Evolutionary conservation across 106 monocot genomes (phyloP).

Genomic region (Dendrobium catenatum): DNA sequence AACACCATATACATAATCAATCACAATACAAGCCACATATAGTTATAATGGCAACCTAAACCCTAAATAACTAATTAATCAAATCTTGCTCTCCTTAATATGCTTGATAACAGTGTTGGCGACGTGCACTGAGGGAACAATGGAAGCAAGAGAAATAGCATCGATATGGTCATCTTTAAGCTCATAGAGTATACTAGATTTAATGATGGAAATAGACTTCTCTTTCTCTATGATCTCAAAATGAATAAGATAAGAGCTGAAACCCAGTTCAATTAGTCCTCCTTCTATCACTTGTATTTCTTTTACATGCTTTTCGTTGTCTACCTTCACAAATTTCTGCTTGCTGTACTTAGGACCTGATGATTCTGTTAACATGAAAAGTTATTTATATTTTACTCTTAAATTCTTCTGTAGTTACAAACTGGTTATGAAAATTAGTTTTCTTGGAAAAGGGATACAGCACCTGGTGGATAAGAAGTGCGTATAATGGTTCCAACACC

Average conservation of each 20-base stretch:
- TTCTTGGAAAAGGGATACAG: too few species aligned
- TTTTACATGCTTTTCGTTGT: conserved; percentile 18
- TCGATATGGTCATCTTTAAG: conserved; percentile 5
- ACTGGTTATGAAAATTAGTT: too few species aligned
- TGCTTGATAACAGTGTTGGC: too few species aligned
- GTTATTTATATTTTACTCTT: too few species aligned
- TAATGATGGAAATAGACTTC: background rate
- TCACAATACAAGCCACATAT: too few species aligned
- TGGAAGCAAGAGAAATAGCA: conserved; percentile 1
- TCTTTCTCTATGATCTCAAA: conserved; percentile 19
- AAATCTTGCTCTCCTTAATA: too few species aligned
- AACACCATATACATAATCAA: too few species aligned
- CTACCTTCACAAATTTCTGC: conserved; percentile 25
- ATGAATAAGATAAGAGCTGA: conserved; percentile 6
- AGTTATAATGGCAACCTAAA: too few species aligned
- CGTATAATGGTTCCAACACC: conserved; percentile 25
- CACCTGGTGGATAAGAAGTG: background rate
- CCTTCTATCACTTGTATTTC: conserved; percentile 12
- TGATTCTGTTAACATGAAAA: background rate
- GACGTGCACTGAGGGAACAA: background rate
- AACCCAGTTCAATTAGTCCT: conserved; percentile 15
- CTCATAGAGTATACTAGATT: conserved; percentile 19
- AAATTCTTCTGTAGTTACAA: too few species aligned
- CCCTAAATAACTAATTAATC: too few species aligned
- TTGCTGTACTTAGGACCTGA: conserved; percentile 13